phyloP scores from a whole-genome alignment of 768 basidiomycete species.

The Rhizopogon sp. region DNA sequence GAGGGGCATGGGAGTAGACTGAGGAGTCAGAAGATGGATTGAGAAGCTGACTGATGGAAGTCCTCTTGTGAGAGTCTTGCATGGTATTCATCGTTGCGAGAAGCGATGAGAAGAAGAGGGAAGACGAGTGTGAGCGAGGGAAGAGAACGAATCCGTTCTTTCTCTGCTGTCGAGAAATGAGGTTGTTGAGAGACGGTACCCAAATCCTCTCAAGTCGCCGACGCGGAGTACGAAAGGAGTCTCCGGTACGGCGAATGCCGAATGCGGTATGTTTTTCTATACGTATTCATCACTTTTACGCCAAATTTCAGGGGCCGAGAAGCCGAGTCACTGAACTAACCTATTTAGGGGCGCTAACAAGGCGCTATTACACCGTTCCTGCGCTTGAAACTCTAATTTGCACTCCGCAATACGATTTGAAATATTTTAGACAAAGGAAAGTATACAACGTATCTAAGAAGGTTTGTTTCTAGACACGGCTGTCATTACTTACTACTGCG shows the following conservation, averaged over 20 bases:
- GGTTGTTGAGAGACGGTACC: slow-evolving; percentile 20
- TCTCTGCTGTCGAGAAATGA: slow-evolving; percentile 20
- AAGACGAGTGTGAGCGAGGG: neutral
- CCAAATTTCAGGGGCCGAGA: neutral
- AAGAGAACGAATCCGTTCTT: slow-evolving; percentile 4
- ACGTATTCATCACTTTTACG: neutral
- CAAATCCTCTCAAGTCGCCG: slow-evolving; percentile 16
- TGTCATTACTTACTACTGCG: too few species aligned
- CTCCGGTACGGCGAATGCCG: slow-evolving; percentile 2
- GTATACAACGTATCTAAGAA: too few species aligned
- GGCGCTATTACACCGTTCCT: too few species aligned
- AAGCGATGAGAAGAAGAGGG: slow-evolving; percentile 9
- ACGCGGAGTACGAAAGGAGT: slow-evolving; percentile 22
- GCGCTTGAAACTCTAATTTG: too few species aligned
- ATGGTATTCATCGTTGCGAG: slow-evolving; percentile 33
- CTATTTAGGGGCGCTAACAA: too few species aligned
- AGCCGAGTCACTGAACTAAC: neutral
- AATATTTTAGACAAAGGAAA: too few species aligned
- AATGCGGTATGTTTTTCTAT: neutral
- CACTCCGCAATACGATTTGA: too few species aligned
- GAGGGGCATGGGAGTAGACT: slow-evolving; percentile 25
- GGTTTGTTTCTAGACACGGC: too few species aligned
- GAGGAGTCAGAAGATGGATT: slow-evolving; percentile 41
- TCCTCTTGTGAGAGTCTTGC: slow-evolving; percentile 43
- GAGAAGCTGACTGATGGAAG: slow-evolving; percentile 46